A percentile compares a stretch with the other conserved stretches of the same genome.
These are phyloP conservation scores for Cytospora leucostoma DNA, from an alignment of 2,329 filamentous ascomycete species.

Conservation along the genomic window DNA sequence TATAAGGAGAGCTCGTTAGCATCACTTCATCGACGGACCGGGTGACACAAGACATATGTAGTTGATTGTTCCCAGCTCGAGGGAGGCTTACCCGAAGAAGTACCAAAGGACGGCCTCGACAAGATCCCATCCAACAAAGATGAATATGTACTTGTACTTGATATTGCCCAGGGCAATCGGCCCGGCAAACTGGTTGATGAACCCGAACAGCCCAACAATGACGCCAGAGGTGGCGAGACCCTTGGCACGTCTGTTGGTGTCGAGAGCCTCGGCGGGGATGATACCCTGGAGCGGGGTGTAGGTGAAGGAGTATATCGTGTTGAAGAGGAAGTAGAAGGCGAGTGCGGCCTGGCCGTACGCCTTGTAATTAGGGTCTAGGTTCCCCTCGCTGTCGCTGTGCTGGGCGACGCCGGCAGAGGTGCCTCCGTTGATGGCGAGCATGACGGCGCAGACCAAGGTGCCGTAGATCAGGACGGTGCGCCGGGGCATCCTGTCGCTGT, in stretches of 20 bases:
- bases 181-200: constrained; percentile 51
- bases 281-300: constrained; percentile 53
- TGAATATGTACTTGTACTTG: constrained; percentile 45
- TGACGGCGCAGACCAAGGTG: constrained; percentile 44
- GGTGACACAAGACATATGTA: neutral
- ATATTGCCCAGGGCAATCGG: constrained; percentile 50
- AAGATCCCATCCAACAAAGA: constrained; percentile 52
- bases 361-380: constrained; percentile 33
- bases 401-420: constrained; percentile 42
- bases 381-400: constrained; percentile 31
- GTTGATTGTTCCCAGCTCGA: neutral
- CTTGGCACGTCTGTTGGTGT: constrained; percentile 51
- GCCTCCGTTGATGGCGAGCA: constrained; percentile 49
- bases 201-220: constrained; percentile 47
- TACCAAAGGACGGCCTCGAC: constrained; percentile 47
- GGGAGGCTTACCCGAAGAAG: constrained; percentile 44
- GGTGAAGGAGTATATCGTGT: constrained; percentile 51
- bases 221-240: constrained; percentile 48
- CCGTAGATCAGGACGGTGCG: constrained; percentile 48
- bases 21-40: neutral
- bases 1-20: constrained; percentile 27
- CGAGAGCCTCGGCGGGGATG: constrained; percentile 49
- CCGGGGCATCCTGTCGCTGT: constrained; percentile 50
- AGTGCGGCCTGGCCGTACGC: constrained; percentile 46
- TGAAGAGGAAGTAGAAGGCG: constrained; percentile 52